Conservation (phyloP, 2,329 filamentous ascomycete genomes). For the Cladosporium colombiae region DNA sequence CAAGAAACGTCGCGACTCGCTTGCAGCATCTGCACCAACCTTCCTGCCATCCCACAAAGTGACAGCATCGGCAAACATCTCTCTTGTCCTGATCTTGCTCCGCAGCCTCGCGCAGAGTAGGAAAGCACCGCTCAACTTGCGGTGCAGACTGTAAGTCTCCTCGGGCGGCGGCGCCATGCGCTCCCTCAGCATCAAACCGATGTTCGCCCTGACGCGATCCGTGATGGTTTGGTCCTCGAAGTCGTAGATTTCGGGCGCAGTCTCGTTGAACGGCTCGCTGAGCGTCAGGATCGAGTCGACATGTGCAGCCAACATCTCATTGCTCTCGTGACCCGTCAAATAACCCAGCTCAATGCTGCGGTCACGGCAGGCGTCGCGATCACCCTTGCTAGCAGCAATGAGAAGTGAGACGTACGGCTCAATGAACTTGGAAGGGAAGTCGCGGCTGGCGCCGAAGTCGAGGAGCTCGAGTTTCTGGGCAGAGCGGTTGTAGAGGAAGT, state of each 20-base stretch:
- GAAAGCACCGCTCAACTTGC: constrained; percentile 94
- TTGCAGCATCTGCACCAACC: not conserved
- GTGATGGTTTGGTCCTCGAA: constrained; percentile 96
- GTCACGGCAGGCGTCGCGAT: constrained; percentile 33
- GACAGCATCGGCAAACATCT: constrained; percentile 69
- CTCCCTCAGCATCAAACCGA: constrained; percentile 91
- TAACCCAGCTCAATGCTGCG: constrained; percentile 61
- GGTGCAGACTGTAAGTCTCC: constrained; percentile 93
- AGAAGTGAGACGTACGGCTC: constrained; percentile 77
- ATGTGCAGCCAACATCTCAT: constrained; percentile 85
- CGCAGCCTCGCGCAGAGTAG: constrained; percentile 84
- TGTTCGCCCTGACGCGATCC: constrained; percentile 81
- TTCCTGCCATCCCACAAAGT: constrained; percentile 37
- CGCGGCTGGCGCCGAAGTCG: constrained; percentile 91
- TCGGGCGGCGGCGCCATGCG: constrained; percentile 87
- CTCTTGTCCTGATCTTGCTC: constrained; percentile 76
- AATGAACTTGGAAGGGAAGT: constrained; percentile 80
- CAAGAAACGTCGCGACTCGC: constrained; percentile 17
- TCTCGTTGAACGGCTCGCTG: constrained; percentile 80
- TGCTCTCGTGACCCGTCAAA: constrained; percentile 84
- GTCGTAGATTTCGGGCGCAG: constrained; percentile 83
- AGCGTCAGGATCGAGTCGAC: constrained; percentile 84
- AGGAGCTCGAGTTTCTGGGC: constrained; percentile 77
- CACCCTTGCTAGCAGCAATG: constrained; percentile 68
- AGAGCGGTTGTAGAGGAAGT: constrained; percentile 84